Conservation (phyloP, 2,329 filamentous ascomycete species). For the Ilyonectria robusta region DNA sequence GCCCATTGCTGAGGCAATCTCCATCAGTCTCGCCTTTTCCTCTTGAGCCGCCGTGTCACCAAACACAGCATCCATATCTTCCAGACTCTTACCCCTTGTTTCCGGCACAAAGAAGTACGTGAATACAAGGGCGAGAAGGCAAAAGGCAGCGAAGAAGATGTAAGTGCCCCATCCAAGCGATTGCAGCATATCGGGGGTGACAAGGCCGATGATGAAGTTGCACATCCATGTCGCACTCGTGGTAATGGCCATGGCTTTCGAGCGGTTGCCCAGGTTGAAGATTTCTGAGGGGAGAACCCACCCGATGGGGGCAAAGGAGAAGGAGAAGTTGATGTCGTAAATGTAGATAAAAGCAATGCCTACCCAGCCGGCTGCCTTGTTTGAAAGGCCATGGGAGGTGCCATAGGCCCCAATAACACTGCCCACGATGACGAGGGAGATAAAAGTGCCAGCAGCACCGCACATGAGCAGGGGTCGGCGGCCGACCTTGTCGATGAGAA, state of each 20-base stretch:
- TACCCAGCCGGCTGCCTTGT: slow-evolving; percentile 62
- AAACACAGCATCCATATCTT: slow-evolving; percentile 69
- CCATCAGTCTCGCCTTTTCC: slow-evolving; percentile 21
- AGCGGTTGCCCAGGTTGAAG: slow-evolving; percentile 69
- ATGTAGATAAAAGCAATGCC: slow-evolving; percentile 77
- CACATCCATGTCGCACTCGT: slow-evolving; percentile 62
- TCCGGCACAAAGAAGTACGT: slow-evolving; percentile 71
- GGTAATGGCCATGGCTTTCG: slow-evolving; percentile 73
- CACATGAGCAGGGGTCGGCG: slow-evolving; percentile 75
- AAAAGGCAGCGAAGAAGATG: slow-evolving; percentile 72
- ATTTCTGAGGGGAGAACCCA: slow-evolving; percentile 78
- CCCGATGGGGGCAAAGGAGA: slow-evolving; percentile 74
- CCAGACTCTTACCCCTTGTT: slow-evolving; percentile 68
- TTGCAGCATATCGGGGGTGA: slow-evolving; percentile 64
- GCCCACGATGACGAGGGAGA: slow-evolving; percentile 69
- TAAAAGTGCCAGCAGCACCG: slow-evolving; percentile 74
- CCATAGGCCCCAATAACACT: slow-evolving; percentile 64
- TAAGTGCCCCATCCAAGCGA: slow-evolving; percentile 67
- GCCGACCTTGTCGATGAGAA: slow-evolving; percentile 69
- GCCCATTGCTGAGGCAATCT: slow-evolving; percentile 28
- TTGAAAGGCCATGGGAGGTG: slow-evolving; percentile 38
- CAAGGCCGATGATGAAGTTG: slow-evolving; percentile 55
- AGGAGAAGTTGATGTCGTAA: slow-evolving; percentile 73
- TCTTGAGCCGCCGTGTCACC: slow-evolving; percentile 48
- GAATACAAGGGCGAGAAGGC: slow-evolving; percentile 64